A percentile compares a stretch with the other conserved stretches of the same genome.
Conservation (phyloP, 2,329 filamentous ascomycete genomes). For the Trichoderma koningii region DNA sequence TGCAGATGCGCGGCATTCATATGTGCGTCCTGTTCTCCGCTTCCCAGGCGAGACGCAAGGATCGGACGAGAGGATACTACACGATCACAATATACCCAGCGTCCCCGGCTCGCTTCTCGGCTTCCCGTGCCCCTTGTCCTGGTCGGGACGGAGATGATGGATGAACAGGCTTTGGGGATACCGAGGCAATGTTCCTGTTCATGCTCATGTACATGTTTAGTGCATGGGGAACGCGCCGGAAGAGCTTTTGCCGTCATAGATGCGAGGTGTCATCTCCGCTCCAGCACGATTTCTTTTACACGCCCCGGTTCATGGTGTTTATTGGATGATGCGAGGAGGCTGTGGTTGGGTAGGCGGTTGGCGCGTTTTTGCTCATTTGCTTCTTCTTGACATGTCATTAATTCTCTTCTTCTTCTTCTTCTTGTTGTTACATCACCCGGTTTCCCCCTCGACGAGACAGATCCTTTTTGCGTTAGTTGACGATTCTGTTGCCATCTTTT, state of each 20-base stretch:
- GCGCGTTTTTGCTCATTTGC: no score
- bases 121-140: not conserved
- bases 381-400: no score
- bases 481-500: not conserved
- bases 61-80: not conserved
- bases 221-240: not conserved
- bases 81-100: not conserved
- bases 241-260: slow-evolving; percentile 6
- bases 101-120: not conserved
- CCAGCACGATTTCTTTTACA: not conserved
- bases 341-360: not conserved
- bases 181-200: not conserved
- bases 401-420: no score
- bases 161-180: not conserved
- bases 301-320: no score
- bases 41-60: not conserved
- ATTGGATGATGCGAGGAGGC: no score
- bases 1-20: slow-evolving; percentile 10
- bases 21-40: not conserved
- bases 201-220: not conserved
- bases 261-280: not conserved
- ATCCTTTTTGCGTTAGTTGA: not conserved
- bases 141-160: slow-evolving; percentile 4
- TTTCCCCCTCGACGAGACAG: not conserved
- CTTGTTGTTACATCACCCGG: not conserved